Percentiles rank a stretch among this genome's conserved stretches.
These are phyloP conservation scores for Solanum dulcamara DNA, from an alignment of 257 asterid genomes.

Conservation along the genomic window DNA sequence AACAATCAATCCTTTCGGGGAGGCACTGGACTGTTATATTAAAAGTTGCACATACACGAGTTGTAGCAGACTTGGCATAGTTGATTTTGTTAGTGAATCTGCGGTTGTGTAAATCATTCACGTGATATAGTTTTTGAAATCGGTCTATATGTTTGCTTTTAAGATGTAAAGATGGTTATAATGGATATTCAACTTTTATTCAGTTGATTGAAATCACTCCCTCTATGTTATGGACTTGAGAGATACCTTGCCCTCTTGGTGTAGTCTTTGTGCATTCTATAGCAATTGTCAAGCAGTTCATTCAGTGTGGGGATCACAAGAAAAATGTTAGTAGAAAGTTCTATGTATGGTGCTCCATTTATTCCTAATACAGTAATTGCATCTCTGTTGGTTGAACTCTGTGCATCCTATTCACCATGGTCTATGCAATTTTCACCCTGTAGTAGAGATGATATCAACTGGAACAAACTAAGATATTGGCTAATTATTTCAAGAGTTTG, in stretches of 20 bases:
- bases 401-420: no score
- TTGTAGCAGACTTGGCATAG: slow-evolving; percentile 27
- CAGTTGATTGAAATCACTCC: background rate
- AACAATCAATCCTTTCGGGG: slow-evolving; percentile 58
- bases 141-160: slow-evolving; percentile 2
- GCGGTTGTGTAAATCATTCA: slow-evolving; percentile 11
- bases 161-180: slow-evolving; percentile 1
- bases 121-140: slow-evolving; percentile 9
- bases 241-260: background rate
- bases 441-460: no score
- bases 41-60: slow-evolving; percentile 8
- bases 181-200: background rate
- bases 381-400: no score
- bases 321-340: no score
- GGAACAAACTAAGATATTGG: no score
- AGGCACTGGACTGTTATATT: slow-evolving; percentile 10
- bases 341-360: no score
- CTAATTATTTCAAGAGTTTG: no score
- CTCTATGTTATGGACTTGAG: background rate
- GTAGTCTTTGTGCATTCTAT: background rate
- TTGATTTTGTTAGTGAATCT: slow-evolving; percentile 30
- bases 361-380: no score
- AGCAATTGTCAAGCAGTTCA: no score
- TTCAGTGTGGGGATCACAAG: no score
- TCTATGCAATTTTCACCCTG: no score